Percentiles rank a stretch among this genome's conserved stretches.
phyloP scores from a whole-genome alignment of 352 stramenopile species.

The Globisporangium apiculatum region DNA sequence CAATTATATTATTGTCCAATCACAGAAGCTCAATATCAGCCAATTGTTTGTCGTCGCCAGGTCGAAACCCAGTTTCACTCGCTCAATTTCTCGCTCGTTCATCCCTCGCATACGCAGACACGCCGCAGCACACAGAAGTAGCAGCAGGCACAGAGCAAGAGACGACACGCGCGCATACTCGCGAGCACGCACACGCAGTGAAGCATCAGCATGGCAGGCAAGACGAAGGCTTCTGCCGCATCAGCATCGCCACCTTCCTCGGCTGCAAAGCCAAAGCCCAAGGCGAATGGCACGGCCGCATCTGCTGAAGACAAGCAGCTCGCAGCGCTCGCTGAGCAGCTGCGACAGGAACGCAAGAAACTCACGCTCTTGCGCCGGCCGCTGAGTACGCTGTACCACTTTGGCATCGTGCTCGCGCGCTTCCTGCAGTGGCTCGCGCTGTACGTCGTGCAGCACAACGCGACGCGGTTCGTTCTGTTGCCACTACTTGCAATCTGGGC shows the following conservation, averaged over 20 bases:
- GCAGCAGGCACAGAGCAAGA: no score
- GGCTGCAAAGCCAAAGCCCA: neutral
- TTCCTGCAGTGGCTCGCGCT: conserved; percentile 72
- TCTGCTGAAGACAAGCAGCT: conserved; percentile 1
- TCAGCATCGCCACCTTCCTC: neutral
- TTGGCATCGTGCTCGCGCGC: conserved; percentile 61
- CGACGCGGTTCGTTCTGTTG: conserved; percentile 73
- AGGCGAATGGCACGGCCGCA: conserved; percentile 1
- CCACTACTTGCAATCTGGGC: conserved; percentile 66
- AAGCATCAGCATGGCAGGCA: no score
- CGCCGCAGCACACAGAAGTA: no score
- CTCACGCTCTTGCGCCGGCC: conserved; percentile 78
- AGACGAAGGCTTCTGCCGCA: no score
- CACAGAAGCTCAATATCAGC: no score
- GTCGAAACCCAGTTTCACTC: no score
- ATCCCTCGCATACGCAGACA: no score
- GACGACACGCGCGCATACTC: no score
- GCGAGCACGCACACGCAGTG: no score
- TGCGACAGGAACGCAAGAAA: conserved; percentile 75
- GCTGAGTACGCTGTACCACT: conserved; percentile 75
- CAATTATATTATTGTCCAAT: no score
- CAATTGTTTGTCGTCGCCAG: no score
- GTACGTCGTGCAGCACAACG: conserved; percentile 53
- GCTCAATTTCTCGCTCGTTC: no score
- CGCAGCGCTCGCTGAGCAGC: conserved; percentile 34